Evolutionary conservation across 805 yeast genomes (phyloP), one percentile per base, ranked within the genome.

Genomic region (Maudiozyma barnettii): DNA sequence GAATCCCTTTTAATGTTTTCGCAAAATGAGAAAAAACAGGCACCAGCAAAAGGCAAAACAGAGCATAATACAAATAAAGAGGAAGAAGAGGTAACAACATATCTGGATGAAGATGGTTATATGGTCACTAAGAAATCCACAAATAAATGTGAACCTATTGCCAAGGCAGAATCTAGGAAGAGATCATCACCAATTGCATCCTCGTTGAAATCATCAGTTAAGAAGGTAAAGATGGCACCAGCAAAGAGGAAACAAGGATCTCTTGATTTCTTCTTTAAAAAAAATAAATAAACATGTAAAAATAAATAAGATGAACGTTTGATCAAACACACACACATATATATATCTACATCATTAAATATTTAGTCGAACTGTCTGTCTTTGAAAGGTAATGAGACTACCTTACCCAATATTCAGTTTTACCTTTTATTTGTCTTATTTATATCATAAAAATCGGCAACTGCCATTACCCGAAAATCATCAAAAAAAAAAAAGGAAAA

Each of bases 101-200:
- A 55, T 39, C 53, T 61, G 2, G 68, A 64, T 44, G 62, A 62
- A 13, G 68, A 64, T 22, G 68, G 68, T 7, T 64, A 62, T 46
- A 58, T 55, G 29, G 67, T 64, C 12, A 63, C 67, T 4, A 55
- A 54, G 46, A 57, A 35, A 30, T 51, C 50, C 2, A 39, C 53
- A 7, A 46, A 55, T 20, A 37, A 18, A 8, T 19, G 19, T 3
- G 16, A 14, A 7, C 21, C 22, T n/a, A 18, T 12, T 2, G 18
- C 26, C 5, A 26, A 26, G 35, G 52, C 51, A 5, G 40, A 54
- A 6, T 45, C 57, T 26, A 39, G 21, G 9, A 40, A 18, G 19
- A 40, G 38, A 33, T 16, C 38, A 33, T 10, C 38, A 33, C 19
- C 37, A 6, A 14, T 18, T 1, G 16, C 44, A 30, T 5, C 38